Conservation (phyloP, 495 filamentous ascomycete genomes). For the Penicillium riverlandense region DNA sequence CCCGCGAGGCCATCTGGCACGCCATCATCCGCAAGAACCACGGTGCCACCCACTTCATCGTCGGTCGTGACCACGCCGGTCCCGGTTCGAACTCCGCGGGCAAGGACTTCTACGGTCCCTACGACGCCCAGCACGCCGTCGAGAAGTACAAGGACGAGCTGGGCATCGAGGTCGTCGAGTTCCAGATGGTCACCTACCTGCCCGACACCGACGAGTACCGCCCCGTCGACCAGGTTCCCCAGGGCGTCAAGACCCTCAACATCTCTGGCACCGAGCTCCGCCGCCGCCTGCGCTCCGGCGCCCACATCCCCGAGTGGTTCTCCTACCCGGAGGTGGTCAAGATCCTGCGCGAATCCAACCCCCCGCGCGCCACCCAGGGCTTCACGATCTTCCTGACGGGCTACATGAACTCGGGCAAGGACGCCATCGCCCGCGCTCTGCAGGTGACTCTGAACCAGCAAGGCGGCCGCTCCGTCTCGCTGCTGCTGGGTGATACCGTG, state of each 20-base stretch:
- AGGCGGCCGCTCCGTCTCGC: slow-evolving; percentile 86
- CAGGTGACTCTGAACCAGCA: slow-evolving; percentile 99
- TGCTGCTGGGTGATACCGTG: slow-evolving; percentile 92
- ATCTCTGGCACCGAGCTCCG: slow-evolving; percentile 96
- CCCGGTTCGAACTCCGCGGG: slow-evolving; percentile 96
- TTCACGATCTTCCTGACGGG: slow-evolving; percentile 98
- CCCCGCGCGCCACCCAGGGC: slow-evolving; percentile 78
- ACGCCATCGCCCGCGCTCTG: slow-evolving; percentile 87
- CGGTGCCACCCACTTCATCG: slow-evolving; percentile 98
- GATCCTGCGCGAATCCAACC: slow-evolving; percentile 91
- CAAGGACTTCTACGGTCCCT: slow-evolving; percentile 94
- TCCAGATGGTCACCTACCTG: slow-evolving; percentile 99
- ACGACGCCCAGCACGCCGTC: slow-evolving; percentile 95
- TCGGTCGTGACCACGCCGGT: slow-evolving; percentile 94
- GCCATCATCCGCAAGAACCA: slow-evolving; percentile 99
- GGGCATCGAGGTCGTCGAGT: slow-evolving; percentile 96
- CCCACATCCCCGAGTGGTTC: slow-evolving; percentile 98
- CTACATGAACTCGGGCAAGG: slow-evolving; percentile 94
- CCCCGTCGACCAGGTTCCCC: slow-evolving; percentile 79
- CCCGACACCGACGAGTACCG: slow-evolving; percentile 95
- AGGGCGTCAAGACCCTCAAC: slow-evolving; percentile 83
- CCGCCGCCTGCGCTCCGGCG: slow-evolving; percentile 76
- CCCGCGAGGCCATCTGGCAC: slow-evolving; percentile 98
- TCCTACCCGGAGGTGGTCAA: slow-evolving; percentile 98
- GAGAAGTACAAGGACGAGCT: slow-evolving; percentile 95